Evolutionary conservation across 768 basidiomycete genomes (phyloP), one percentile per base, ranked within the genome.

Genomic region (Baorangia bicolor): DNA sequence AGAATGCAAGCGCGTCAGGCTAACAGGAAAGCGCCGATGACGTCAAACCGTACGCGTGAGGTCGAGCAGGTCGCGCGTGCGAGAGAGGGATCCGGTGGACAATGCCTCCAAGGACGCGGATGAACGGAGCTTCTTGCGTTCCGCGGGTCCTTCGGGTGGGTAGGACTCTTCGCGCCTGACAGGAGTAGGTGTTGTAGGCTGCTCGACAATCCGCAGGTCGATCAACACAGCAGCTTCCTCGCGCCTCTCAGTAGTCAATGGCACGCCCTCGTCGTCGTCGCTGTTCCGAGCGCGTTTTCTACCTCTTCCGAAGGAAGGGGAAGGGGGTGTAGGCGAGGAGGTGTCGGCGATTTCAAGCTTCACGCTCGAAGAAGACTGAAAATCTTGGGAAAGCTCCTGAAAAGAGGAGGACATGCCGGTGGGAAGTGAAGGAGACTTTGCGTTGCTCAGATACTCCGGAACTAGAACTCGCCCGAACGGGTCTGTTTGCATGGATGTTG

Each of bases 41-140:
- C 13, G 33, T 43, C 43, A 60, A 35, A 2, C 9, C 23, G 34
- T 31, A 12, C 33, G 56, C 14, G 48, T 39, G 39, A 45, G 8
- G 28, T 65, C 56, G 35, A 52, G 35, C 30, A 25, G 18, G 11
- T 28, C 49, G 14, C 33, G 43, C n/a, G 59, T 46, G 28, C 54
- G 44, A 18, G 51, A 18, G 40, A 46, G 54, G 6, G 45, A 30
- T n/a, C 13, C 20, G 12, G 46, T 6, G 5, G 35, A 20, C 20
- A 42, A 34, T 0, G 27, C 34, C 16, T 48, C 52, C 34, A 13
- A 14, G 6, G 56, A 25, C n/a, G 14, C 10, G 3, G 49, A 47
- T 0, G 49, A 21, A 27, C 58, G 53, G 38, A 14, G 49, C 61
- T 54, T 63, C 59, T 49, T 63, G 46, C 66, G 61, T 34, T 49